Conservation (phyloP, 2,329 filamentous ascomycete genomes). For the Diaporthe capsici region DNA sequence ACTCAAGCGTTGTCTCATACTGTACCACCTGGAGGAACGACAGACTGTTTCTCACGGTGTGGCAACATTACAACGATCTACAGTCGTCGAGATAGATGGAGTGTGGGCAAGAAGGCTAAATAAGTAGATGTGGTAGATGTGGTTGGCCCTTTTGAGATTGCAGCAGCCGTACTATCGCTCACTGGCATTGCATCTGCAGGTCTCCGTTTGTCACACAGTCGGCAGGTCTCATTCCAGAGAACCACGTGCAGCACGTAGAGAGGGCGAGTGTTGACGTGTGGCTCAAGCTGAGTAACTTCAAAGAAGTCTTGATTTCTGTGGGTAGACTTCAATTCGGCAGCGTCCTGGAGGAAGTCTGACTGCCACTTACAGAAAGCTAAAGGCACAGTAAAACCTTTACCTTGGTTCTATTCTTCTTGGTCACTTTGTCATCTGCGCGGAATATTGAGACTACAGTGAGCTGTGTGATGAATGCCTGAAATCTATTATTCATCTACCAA, state of each 20-base stretch:
- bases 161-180: not conserved
- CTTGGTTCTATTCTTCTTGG: not conserved
- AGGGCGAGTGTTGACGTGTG: too few species aligned
- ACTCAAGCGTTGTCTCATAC: not conserved
- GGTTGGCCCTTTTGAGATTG: not conserved
- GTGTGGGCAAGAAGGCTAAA: not conserved
- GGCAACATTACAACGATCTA: not conserved
- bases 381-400: not conserved
- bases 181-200: not conserved
- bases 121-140: not conserved
- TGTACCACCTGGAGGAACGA: not conserved
- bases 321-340: not conserved
- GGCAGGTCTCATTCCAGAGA: too few species aligned
- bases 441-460: too few species aligned
- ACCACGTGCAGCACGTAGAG: too few species aligned
- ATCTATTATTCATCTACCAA: conserved; percentile 26
- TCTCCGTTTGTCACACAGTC: not conserved
- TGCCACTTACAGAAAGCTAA: not conserved
- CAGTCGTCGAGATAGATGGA: not conserved
- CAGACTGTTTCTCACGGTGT: not conserved
- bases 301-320: not conserved
- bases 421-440: not conserved
- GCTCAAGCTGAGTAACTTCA: too few species aligned
- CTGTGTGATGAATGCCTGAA: not conserved
- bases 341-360: not conserved